These are phyloP conservation scores for Hypoxylon intermedium DNA, from an alignment of 495 filamentous ascomycete species.

Conservation along the genomic window DNA sequence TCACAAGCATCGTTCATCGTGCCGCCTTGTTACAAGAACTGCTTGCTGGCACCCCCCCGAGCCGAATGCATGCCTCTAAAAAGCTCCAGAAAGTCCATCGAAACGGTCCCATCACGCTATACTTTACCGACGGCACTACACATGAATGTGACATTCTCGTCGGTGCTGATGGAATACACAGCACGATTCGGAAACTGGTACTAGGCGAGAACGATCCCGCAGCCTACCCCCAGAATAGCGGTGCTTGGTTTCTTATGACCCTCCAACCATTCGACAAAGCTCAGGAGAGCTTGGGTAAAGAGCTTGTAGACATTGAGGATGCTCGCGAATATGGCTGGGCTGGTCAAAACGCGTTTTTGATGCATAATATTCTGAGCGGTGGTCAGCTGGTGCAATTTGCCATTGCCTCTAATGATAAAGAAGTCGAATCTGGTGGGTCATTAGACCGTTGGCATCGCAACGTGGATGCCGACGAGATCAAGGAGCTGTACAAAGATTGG, in stretches of 20 bases:
- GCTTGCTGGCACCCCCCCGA: slow-evolving; percentile 1
- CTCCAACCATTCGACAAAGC: slow-evolving; percentile 24
- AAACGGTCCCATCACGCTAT: slow-evolving; percentile 21
- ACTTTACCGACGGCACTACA: slow-evolving; percentile 44
- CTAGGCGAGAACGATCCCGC: slow-evolving; percentile 15
- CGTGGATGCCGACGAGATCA: slow-evolving; percentile 25
- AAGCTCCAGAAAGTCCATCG: slow-evolving; percentile 23
- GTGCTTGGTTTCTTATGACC: slow-evolving; percentile 23
- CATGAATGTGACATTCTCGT: slow-evolving; percentile 54
- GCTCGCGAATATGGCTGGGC: slow-evolving; percentile 26
- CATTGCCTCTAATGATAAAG: slow-evolving; percentile 21
- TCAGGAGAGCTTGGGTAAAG: slow-evolving; percentile 18
- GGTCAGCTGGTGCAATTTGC: slow-evolving; percentile 27
- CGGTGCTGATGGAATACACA: slow-evolving; percentile 58
- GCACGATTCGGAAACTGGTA: slow-evolving; percentile 42
- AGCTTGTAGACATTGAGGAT: slow-evolving; percentile 11
- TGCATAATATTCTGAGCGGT: slow-evolving; percentile 25
- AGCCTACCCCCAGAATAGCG: slow-evolving; percentile 16
- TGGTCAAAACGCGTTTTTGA: slow-evolving; percentile 10
- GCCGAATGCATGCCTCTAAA: slow-evolving; percentile 30
- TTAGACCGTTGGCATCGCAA: slow-evolving; percentile 14
- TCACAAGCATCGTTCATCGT: slow-evolving; percentile 26
- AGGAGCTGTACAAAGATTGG: slow-evolving; percentile 17
- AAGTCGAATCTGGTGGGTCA: slow-evolving; percentile 2
- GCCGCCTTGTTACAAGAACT: slow-evolving; percentile 19